phyloP scores from a whole-genome alignment of 306 rosid species.

The Acacia confusa region DNA sequence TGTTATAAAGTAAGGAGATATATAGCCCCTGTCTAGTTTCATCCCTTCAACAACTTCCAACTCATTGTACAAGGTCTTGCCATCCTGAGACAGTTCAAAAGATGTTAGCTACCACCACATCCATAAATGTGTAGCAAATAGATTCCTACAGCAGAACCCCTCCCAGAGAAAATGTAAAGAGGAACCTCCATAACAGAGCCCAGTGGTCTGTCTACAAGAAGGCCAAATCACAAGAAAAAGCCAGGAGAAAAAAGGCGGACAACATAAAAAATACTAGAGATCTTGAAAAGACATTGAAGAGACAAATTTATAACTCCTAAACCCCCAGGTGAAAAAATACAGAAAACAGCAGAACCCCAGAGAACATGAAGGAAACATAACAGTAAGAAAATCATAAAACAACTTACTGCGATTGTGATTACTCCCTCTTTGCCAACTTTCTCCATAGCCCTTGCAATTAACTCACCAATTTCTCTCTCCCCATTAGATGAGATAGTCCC shows the following conservation, averaged over 20 bases:
- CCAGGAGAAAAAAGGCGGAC: not conserved
- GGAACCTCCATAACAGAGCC: not conserved
- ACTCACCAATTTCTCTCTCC: conserved; percentile 93
- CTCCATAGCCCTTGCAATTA: conserved; percentile 98
- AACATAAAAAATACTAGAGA: not conserved
- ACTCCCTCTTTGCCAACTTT: conserved; percentile 98
- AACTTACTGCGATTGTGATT: conserved; percentile 82
- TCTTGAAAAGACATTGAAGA: not conserved
- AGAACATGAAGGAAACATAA: not conserved
- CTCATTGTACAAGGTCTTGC: conserved; percentile 83
- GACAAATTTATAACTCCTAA: not conserved
- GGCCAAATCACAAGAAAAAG: not conserved
- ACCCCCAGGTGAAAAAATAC: not conserved
- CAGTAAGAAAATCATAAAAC: not conserved
- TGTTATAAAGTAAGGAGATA: conserved; percentile 90
- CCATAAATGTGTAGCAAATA: not conserved
- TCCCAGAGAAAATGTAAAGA: not conserved
- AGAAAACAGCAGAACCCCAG: not conserved
- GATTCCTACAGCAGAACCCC: not conserved
- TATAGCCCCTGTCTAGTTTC: conserved; percentile 97
- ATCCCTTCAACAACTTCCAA: conserved; percentile 99
- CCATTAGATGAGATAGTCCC: conserved; percentile 97
- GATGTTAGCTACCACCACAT: not conserved
- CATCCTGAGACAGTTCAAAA: conserved; percentile 69
- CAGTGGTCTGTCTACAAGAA: not conserved